Evolutionary conservation across 495 filamentous ascomycete genomes (phyloP).

Genomic region (Sabuloglossum arenarium): DNA sequence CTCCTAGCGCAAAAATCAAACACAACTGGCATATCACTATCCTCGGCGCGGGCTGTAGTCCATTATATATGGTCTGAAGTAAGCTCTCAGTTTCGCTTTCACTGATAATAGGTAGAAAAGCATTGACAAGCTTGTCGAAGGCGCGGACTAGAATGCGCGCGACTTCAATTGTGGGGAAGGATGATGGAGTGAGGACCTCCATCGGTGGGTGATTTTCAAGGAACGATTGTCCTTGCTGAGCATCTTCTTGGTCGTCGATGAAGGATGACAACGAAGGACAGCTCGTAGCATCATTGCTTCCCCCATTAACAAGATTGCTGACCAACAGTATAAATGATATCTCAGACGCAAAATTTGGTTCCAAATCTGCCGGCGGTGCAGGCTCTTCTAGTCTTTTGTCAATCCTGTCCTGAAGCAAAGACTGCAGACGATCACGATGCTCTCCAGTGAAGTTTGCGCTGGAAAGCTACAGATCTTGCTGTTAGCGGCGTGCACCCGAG

Average conservation of each 20-base stretch:
- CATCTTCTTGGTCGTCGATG: neutral
- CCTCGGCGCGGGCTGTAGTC: slow-evolving; percentile 1
- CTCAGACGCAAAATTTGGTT: neutral
- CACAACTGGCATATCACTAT: slow-evolving; percentile 1
- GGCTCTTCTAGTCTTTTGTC: neutral
- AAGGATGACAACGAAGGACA: neutral
- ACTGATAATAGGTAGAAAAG: neutral
- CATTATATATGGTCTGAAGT: neutral
- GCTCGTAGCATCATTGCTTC: neutral
- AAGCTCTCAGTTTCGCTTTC: neutral
- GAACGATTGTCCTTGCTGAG: neutral
- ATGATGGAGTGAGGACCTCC: neutral
- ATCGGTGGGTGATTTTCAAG: neutral
- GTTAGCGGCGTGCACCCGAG: neutral
- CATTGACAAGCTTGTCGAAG: neutral
- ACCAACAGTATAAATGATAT: neutral
- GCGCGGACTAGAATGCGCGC: neutral
- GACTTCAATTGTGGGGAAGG: neutral
- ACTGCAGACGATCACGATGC: neutral
- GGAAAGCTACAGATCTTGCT: neutral
- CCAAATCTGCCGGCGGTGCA: neutral
- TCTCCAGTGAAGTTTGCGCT: neutral
- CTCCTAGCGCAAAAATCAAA: neutral
- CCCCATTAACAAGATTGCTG: neutral
- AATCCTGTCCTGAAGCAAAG: neutral